Evolutionary conservation across 2,329 filamentous ascomycete genomes (phyloP).

Genomic region (Drechslerella coelobrocha): DNA sequence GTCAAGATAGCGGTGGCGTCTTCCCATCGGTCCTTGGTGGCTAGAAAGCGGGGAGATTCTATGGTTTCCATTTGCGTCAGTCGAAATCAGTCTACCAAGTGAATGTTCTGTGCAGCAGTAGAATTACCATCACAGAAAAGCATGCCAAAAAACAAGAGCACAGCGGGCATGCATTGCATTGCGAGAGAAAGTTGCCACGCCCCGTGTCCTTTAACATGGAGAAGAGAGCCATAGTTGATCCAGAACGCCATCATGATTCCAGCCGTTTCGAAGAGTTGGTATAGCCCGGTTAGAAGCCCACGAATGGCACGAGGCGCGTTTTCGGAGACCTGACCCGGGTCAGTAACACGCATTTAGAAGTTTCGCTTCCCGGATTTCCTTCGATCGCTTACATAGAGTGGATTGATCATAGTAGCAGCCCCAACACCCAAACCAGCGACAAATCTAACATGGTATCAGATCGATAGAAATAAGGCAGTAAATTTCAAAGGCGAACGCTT

Average conservation of each 20-base stretch:
- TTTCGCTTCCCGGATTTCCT: not conserved
- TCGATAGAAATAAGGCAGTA: not conserved
- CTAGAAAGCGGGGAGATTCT: slow-evolving; percentile 73
- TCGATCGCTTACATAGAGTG: slow-evolving; percentile 61
- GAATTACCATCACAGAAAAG: slow-evolving; percentile 62
- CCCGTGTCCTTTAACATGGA: slow-evolving; percentile 62
- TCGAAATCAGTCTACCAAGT: no score
- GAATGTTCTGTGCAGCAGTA: no score
- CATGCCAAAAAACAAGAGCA: slow-evolving; percentile 69
- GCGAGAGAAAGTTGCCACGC: slow-evolving; percentile 68
- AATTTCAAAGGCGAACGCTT: slow-evolving; percentile 1
- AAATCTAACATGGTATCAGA: slow-evolving; percentile 58
- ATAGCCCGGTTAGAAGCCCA: slow-evolving; percentile 67
- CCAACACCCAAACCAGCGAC: slow-evolving; percentile 64
- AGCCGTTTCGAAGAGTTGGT: slow-evolving; percentile 59
- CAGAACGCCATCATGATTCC: slow-evolving; percentile 62
- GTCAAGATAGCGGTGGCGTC: slow-evolving; percentile 66
- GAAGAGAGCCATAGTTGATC: slow-evolving; percentile 65
- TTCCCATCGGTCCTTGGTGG: slow-evolving; percentile 73
- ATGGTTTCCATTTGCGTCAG: no score
- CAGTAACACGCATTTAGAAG: not conserved
- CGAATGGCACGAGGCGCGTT: slow-evolving; percentile 68
- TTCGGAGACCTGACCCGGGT: slow-evolving; percentile 42
- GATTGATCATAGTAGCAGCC: slow-evolving; percentile 65
- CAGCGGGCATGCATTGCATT: slow-evolving; percentile 70